Base-by-base conservation (phyloP, 768 basidiomycete species). In the Rhizopogon vinicolor region DNA sequence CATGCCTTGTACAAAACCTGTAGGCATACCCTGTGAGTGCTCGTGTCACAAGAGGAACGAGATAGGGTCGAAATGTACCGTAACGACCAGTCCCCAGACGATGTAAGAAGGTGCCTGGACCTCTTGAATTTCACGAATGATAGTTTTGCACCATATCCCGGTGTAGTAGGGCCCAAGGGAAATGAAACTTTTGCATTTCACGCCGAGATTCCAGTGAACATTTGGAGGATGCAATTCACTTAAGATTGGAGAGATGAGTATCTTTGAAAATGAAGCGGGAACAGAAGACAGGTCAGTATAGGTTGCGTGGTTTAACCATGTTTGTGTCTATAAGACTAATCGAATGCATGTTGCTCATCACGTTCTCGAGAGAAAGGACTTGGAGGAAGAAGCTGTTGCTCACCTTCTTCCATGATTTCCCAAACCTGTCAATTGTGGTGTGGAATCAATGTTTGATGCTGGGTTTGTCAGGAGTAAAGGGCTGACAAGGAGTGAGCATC, bases 251-350 rank as follows among this genome's bases (percentile, higher is more conserved):
- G 14, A 16, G 8, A 10, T 58, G 7, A 58, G 57, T 29, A 50
- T n/a, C 5, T 10, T 28, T 19, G 8, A 51, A 51, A 4, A 25
- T 13, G 8, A 33, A 41, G 25, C 2, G 6, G 35, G 13, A 41
- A 9, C 5, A 25, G 18, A 40, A 54, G 41, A 29, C 3, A 56
- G 48, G 2, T 71, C 67, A 71, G 67, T 55, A 51, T 33, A 46
- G 53, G 31, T 33, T 48, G 18, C 39, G 25, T 57, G 62, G 67
- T 83, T 74, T 83, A 90, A 91, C 87, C 89, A 90, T 81, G 73
- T 68, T 59, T 59, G 59, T 63, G 86, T 91, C 91, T 91, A 86
- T 71, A 92, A 92, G 91, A 95, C 91, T 94, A 95, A 95, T 94
- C 93, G 87, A 68, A 79, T 80, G 71, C 80, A 72, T 71, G 72